phyloP scores from a whole-genome alignment of 805 yeast species.

The Monosporozyma aquatica region DNA sequence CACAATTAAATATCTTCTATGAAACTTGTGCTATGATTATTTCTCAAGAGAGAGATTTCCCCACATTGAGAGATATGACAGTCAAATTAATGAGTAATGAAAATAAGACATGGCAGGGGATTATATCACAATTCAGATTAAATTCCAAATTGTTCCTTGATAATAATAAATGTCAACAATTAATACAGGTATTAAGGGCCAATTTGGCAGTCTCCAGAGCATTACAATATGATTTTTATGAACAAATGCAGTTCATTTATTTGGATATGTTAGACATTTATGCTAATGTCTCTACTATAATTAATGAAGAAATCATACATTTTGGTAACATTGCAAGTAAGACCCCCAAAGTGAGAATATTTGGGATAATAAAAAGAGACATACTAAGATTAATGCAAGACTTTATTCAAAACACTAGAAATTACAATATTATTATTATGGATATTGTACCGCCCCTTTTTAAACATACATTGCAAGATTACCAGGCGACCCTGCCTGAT shows the following conservation, averaged over 20 bases:
- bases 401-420: constrained; percentile 74
- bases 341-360: constrained; percentile 73
- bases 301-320: constrained; percentile 67
- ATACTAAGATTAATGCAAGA: constrained; percentile 76
- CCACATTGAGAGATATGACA: constrained; percentile 56
- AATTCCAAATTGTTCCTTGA: constrained; percentile 67
- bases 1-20: constrained; percentile 90
- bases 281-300: constrained; percentile 72
- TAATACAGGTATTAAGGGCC: constrained; percentile 85
- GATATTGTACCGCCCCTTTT: constrained; percentile 74
- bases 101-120: constrained; percentile 83
- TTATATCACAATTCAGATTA: constrained; percentile 67
- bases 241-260: constrained; percentile 75
- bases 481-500: constrained; percentile 74
- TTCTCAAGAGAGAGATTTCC: constrained; percentile 65
- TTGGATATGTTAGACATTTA: constrained; percentile 81
- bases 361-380: constrained; percentile 90
- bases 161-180: constrained; percentile 73
- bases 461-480: constrained; percentile 75
- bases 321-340: constrained; percentile 76
- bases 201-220: constrained; percentile 91
- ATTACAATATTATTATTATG: constrained; percentile 65
- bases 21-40: constrained; percentile 91
- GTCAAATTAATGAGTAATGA: constrained; percentile 77
- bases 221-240: constrained; percentile 75